Evolutionary conservation across 768 basidiomycete species (phyloP).

Genomic region (Termitomyces sp.): DNA sequence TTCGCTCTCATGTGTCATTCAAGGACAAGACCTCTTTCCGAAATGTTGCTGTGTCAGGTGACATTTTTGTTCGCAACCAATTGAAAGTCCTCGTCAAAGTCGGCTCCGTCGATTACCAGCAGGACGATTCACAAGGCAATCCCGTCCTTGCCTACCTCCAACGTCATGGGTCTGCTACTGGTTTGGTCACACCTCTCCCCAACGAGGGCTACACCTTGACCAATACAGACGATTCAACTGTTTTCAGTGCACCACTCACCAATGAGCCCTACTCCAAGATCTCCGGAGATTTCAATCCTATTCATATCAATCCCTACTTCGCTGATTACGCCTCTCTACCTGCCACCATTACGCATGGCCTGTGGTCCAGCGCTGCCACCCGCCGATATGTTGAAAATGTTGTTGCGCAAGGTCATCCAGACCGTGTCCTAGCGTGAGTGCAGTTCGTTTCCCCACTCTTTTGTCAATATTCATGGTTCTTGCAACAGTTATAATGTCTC

Average conservation of each 20-base stretch:
- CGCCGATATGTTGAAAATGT: constrained; percentile 89
- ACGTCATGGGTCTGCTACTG: constrained; percentile 81
- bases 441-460: background rate
- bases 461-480: background rate
- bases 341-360: constrained; percentile 95
- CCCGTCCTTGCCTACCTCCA: constrained; percentile 91
- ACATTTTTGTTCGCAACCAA: constrained; percentile 84
- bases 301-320: constrained; percentile 98
- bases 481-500: constrained; percentile 74
- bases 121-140: constrained; percentile 88
- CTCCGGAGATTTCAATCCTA: constrained; percentile 98
- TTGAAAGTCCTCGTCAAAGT: constrained; percentile 87
- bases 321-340: constrained; percentile 90
- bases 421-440: constrained; percentile 82
- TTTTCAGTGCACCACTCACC: constrained; percentile 80
- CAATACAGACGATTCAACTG: constrained; percentile 48
- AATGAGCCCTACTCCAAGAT: constrained; percentile 96
- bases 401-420: constrained; percentile 88
- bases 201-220: constrained; percentile 86
- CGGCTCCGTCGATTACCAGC: constrained; percentile 79
- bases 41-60: constrained; percentile 76
- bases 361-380: constrained; percentile 96
- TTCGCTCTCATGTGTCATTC: constrained; percentile 83
- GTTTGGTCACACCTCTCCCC: constrained; percentile 69
- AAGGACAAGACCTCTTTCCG: constrained; percentile 86